A percentile compares a stretch with the other conserved stretches of the same genome.
phyloP scores from a whole-genome alignment of 805 yeast genomes.

The Cyberlindnera sargentensis region DNA sequence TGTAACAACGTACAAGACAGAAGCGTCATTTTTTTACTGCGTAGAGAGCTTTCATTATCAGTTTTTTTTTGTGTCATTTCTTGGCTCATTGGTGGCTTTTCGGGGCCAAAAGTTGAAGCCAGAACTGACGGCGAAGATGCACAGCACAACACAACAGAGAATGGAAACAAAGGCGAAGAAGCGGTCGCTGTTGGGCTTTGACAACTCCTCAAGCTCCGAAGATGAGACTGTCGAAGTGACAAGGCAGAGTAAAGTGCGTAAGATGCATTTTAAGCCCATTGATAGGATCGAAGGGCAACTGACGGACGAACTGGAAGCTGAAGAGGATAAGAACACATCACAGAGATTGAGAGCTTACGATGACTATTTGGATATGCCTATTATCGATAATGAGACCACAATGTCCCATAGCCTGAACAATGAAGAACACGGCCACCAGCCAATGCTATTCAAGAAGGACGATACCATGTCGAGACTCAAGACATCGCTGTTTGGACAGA shows the following conservation, averaged over 20 bases:
- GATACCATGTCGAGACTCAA: constrained; percentile 7
- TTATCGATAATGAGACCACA: constrained; percentile 11
- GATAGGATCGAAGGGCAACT: too few species aligned
- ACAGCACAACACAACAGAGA: too few species aligned
- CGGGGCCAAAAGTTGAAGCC: too few species aligned
- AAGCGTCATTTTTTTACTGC: too few species aligned
- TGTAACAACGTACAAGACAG: not conserved
- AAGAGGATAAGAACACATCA: too few species aligned
- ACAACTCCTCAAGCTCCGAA: constrained; percentile 8
- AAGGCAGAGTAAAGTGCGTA: constrained; percentile 3
- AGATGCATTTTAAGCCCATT: constrained; percentile 4
- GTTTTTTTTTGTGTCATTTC: too few species aligned
- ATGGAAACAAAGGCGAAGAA: constrained; percentile 2
- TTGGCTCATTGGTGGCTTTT: too few species aligned
- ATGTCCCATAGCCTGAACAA: constrained; percentile 3
- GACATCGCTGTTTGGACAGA: constrained; percentile 19
- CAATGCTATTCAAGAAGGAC: not conserved
- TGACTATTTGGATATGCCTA: constrained; percentile 25
- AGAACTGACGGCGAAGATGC: too few species aligned
- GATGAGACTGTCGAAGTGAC: constrained; percentile 1
- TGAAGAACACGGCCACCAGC: not conserved
- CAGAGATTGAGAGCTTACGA: constrained; percentile 3
- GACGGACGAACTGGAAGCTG: too few species aligned
- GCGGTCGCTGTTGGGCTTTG: constrained; percentile 16
- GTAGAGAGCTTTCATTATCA: too few species aligned